Evolutionary conservation across 495 filamentous ascomycete species (phyloP).

Genomic region (Lasiosphaeria ovina): DNA sequence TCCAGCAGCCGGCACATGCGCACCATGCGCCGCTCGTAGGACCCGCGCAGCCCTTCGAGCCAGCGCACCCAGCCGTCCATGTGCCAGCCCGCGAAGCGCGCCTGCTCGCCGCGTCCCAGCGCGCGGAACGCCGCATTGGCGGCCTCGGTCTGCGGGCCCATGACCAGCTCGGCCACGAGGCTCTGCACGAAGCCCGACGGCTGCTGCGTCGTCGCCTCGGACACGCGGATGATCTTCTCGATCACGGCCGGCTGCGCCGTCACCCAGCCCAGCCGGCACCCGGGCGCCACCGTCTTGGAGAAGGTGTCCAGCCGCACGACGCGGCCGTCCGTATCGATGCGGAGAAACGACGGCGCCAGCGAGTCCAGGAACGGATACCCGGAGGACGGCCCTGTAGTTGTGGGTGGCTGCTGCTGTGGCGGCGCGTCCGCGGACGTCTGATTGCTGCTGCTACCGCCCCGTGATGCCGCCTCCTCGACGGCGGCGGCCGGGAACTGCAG

Average conservation of each 20-base stretch:
- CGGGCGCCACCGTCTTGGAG: slow-evolving; percentile 78
- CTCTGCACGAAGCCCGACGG: slow-evolving; percentile 86
- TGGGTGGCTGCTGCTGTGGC: slow-evolving; percentile 22
- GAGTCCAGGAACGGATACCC: slow-evolving; percentile 79
- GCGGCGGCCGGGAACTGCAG: slow-evolving; percentile 78
- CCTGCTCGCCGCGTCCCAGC: slow-evolving; percentile 26
- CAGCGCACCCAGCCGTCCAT: slow-evolving; percentile 85
- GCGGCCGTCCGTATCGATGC: slow-evolving; percentile 76
- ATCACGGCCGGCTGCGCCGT: slow-evolving; percentile 75
- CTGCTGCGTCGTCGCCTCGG: slow-evolving; percentile 71
- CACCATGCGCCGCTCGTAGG: slow-evolving; percentile 81
- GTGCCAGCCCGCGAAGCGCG: slow-evolving; percentile 61
- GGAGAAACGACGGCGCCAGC: slow-evolving; percentile 72
- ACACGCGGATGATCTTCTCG: slow-evolving; percentile 51
- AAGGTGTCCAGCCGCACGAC: slow-evolving; percentile 83
- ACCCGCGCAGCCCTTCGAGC: slow-evolving; percentile 75
- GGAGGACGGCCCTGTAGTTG: slow-evolving; percentile 51
- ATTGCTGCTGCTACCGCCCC: slow-evolving; percentile 10
- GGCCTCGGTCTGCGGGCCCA: slow-evolving; percentile 59
- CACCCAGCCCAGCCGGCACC: slow-evolving; percentile 80
- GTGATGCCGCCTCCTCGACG: slow-evolving; percentile 47
- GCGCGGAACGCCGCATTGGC: slow-evolving; percentile 30
- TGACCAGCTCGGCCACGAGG: slow-evolving; percentile 72
- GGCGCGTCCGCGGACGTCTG: slow-evolving; percentile 2
- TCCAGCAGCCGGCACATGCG: slow-evolving; percentile 70